phyloP scores from a whole-genome alignment of 352 stramenopile genomes.

The Saprolegnia parasitica region DNA sequence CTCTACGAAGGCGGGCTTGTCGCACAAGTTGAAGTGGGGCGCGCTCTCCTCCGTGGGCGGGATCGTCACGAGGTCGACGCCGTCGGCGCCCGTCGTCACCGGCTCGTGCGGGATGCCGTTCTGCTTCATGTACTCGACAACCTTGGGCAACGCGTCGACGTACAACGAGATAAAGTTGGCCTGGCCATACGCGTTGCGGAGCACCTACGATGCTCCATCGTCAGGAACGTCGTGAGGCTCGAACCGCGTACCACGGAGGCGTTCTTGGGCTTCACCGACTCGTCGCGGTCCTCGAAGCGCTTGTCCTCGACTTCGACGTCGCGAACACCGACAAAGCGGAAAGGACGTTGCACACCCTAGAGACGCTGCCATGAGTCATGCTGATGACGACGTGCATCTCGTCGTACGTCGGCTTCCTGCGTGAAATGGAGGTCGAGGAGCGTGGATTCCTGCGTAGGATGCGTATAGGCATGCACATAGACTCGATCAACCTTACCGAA shows the following conservation, averaged over 20 bases:
- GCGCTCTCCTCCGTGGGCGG: slow-evolving; percentile 56
- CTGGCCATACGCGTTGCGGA: slow-evolving; percentile 72
- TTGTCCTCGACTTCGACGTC: slow-evolving; percentile 75
- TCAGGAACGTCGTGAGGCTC: neutral
- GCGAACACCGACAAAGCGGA: slow-evolving; percentile 74
- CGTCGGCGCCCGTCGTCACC: slow-evolving; percentile 54
- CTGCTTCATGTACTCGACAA: slow-evolving; percentile 59
- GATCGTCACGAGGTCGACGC: slow-evolving; percentile 63
- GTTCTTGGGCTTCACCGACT: slow-evolving; percentile 47
- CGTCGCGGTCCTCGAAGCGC: slow-evolving; percentile 50
- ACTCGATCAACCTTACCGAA: slow-evolving; percentile 4
- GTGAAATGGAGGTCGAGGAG: slow-evolving; percentile 25
- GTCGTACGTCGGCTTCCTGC: slow-evolving; percentile 24
- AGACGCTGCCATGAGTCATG: neutral
- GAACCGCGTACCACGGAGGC: slow-evolving; percentile 24
- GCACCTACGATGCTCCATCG: slow-evolving; percentile 4
- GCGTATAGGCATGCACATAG: neutral
- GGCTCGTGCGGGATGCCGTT: slow-evolving; percentile 63
- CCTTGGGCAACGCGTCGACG: slow-evolving; percentile 65
- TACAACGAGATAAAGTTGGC: slow-evolving; percentile 84
- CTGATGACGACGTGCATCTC: neutral
- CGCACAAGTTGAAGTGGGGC: slow-evolving; percentile 78
- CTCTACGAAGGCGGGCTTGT: slow-evolving; percentile 74
- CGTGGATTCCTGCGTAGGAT: slow-evolving; percentile 2
- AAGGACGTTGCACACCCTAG: slow-evolving; percentile 31